These are phyloP conservation scores for Fusarium torulosum DNA, from an alignment of 2,329 filamentous ascomycete genomes.

Conservation along the genomic window DNA sequence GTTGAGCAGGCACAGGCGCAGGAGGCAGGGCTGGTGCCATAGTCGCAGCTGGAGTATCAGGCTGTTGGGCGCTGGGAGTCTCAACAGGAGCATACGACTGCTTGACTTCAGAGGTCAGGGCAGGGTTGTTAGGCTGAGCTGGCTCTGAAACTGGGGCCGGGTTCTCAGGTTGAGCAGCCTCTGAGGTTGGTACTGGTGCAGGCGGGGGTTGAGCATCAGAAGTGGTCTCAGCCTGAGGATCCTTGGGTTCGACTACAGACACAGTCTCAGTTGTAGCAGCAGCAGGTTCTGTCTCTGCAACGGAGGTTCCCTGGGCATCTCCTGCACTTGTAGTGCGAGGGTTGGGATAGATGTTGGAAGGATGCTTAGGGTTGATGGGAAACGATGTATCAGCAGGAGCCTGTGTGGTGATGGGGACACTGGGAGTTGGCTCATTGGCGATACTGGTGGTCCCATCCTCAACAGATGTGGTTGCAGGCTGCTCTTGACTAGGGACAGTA, in stretches of 20 bases:
- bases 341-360: slow-evolving; percentile 14
- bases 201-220: slow-evolving; percentile 22
- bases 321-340: slow-evolving; percentile 4
- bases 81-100: slow-evolving; percentile 24
- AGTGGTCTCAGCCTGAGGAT: slow-evolving; percentile 18
- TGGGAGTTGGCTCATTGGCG: slow-evolving; percentile 20
- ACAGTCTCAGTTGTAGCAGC: slow-evolving; percentile 32
- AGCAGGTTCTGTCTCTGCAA: slow-evolving; percentile 11
- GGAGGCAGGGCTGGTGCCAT: slow-evolving; percentile 13
- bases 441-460: slow-evolving; percentile 15
- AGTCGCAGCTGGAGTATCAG: slow-evolving; percentile 9
- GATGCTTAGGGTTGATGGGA: slow-evolving; percentile 16
- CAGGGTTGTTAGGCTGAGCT: slow-evolving; percentile 21
- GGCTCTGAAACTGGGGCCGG: slow-evolving; percentile 19
- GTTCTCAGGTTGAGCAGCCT: slow-evolving; percentile 21
- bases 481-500: slow-evolving; percentile 6
- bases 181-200: slow-evolving; percentile 23
- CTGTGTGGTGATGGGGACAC: slow-evolving; percentile 19
- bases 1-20: not conserved
- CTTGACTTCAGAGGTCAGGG: slow-evolving; percentile 18
- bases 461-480: slow-evolving; percentile 5
- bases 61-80: slow-evolving; percentile 18
- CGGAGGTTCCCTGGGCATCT: slow-evolving; percentile 11
- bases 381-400: slow-evolving; percentile 21
- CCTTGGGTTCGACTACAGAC: slow-evolving; percentile 35